Evolutionary conservation across 2,329 filamentous ascomycete species (phyloP), one percentile per base, ranked within the genome.

Genomic region (Mycosphaerelloides madeirae): DNA sequence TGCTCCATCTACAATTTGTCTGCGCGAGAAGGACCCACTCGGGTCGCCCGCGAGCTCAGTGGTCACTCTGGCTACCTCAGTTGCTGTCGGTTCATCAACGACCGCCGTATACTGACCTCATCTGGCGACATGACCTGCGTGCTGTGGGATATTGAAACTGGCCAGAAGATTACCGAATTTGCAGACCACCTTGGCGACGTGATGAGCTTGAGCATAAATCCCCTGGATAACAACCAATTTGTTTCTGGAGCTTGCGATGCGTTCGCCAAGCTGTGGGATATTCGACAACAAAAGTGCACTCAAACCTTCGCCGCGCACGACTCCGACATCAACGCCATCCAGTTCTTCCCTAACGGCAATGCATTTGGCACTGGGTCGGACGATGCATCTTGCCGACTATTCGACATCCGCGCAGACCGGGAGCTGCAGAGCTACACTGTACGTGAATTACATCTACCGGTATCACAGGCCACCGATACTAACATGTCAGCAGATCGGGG

Each of bases 91-190:
- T 98, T 98, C 70, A 95, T 97, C 75, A 97, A 95, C 68, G 93
- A 98, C 73, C 84, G 93, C 64, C 89, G 88, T 65, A 97, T 98
- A 63, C 81, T 98, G 54, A 98, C 93, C 49, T 97, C 93, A 0
- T 98, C 93, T 2, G 93, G 93, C 53, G 93, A 98, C 67, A 98
- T 98, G 93, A 98, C 93, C 41, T 98, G 93, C 69, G 96, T 97
- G 84, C 87, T 97, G 65, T 98, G 93, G 93, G 93, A 98, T 74
- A 91, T 98, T 54, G 93, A 98, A 72, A 95, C 91, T 1, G 93
- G 93, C 45, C 88, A 90, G 55, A 96, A 96, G 74, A 86, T 95
- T 32, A 95, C 90, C 64, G 93, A 98, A 68, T 98, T 97, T 59
- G 93, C 93, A 63, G 93, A 98, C 71, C 93, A 98, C 67, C 78